These are phyloP conservation scores for Boletus pseudo-olivaceus DNA, from an alignment of 768 basidiomycete species.

Conservation along the genomic window DNA sequence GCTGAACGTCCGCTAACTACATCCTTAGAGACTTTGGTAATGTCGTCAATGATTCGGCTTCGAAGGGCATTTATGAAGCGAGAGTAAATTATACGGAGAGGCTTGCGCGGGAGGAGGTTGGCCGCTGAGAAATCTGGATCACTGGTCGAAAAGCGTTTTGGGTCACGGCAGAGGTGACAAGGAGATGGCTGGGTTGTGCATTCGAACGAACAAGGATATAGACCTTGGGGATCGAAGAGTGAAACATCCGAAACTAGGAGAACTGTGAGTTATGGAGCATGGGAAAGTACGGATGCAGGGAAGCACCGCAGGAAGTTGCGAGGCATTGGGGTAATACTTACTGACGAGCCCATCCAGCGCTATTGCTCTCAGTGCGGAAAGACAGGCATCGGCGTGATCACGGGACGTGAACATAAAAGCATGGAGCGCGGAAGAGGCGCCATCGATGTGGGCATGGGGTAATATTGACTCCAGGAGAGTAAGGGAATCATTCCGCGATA, in stretches of 20 bases:
- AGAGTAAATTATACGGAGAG: slow-evolving; percentile 38
- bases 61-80: slow-evolving; percentile 65
- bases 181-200: slow-evolving; percentile 40
- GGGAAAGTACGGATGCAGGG: slow-evolving; percentile 1
- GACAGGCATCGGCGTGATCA: slow-evolving; percentile 29
- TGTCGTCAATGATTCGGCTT: slow-evolving; percentile 45
- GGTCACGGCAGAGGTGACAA: slow-evolving; percentile 37
- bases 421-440: slow-evolving; percentile 47
- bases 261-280: slow-evolving; percentile 7
- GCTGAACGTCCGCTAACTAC: slow-evolving; percentile 33
- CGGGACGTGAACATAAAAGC: slow-evolving; percentile 51
- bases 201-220: slow-evolving; percentile 53
- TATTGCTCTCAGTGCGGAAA: slow-evolving; percentile 35
- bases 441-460: slow-evolving; percentile 45
- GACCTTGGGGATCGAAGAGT: slow-evolving; percentile 43
- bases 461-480: slow-evolving; percentile 50
- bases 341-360: slow-evolving; percentile 49
- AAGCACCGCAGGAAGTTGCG: neutral
- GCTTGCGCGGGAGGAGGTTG: slow-evolving; percentile 44
- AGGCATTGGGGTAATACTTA: slow-evolving; percentile 34
- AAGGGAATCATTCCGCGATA: slow-evolving; percentile 36
- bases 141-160: slow-evolving; percentile 13
- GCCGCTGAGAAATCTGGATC: slow-evolving; percentile 29
- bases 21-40: slow-evolving; percentile 42
- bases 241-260: slow-evolving; percentile 40